These are phyloP conservation scores for Hemisphaericaspora nanyangensis DNA, from an alignment of 805 yeast genomes.

Conservation along the genomic window DNA sequence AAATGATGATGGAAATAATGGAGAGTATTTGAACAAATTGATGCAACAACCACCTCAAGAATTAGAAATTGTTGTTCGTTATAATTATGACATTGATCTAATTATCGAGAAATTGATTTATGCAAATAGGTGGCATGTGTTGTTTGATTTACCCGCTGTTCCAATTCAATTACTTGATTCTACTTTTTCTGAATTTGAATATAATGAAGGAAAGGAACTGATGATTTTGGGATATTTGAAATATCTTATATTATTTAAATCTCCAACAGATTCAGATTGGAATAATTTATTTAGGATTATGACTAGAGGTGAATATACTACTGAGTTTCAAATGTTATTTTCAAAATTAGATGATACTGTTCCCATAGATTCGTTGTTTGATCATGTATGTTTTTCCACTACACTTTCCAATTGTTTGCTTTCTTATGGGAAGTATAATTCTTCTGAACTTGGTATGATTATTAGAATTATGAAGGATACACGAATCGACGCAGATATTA, in stretches of 20 bases:
- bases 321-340: slow-evolving; percentile 15
- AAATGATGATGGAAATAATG: slow-evolving; percentile 1
- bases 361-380: slow-evolving; percentile 23
- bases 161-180: neutral
- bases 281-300: slow-evolving; percentile 14
- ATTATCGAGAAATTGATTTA: slow-evolving; percentile 2
- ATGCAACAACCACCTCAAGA: slow-evolving; percentile 1
- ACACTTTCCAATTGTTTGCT: slow-evolving; percentile 20
- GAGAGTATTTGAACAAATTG: slow-evolving; percentile 4
- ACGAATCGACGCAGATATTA: slow-evolving; percentile 25
- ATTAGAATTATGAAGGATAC: slow-evolving; percentile 21
- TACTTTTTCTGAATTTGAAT: slow-evolving; percentile 20
- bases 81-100: neutral
- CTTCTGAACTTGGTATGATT: slow-evolving; percentile 15
- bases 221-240: slow-evolving; percentile 35
- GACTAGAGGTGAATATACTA: slow-evolving; percentile 6
- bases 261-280: slow-evolving; percentile 12
- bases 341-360: slow-evolving; percentile 1
- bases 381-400: slow-evolving; percentile 35
- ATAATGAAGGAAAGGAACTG: slow-evolving; percentile 26
- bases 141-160: slow-evolving; percentile 3
- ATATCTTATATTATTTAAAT: slow-evolving; percentile 12
- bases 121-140: slow-evolving; percentile 3
- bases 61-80: neutral
- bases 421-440: slow-evolving; percentile 11